Base-by-base conservation (phyloP, 2,329 filamentous ascomycete species). In the Penicillium verrucosum region DNA sequence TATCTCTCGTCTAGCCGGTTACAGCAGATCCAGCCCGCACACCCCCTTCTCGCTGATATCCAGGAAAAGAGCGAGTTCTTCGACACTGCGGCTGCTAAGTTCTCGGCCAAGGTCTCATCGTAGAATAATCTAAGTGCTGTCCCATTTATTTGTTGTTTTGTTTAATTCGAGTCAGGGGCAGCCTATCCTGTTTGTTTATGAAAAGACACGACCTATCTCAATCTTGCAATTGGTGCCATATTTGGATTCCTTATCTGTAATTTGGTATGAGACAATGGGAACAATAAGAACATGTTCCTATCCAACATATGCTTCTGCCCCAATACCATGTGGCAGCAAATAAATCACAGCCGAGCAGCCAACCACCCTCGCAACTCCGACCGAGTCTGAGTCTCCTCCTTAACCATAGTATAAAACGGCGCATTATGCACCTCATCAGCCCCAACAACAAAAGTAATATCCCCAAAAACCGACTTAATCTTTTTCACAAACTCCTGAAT, bases 61-160 rank as follows among this genome's bases (percentile, higher is more conserved):
- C 82, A 86, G 68, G 90, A 91, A 76, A 97, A 96, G 86, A 90
- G 86, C 73, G 83, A 81, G n/a, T 77, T 92, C 56, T 97, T 97
- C 71, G 90, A 96, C 73, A 86, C 86, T 67, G 92, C 92, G 12
- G 90, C 89, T 21, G 81, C 85, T 27, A 97, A 96, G 78, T 97
- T 94, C 76, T 87, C 85, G 63, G 84, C 92, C 34, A 96, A 93
- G 80, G 90, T 91, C 43, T 66, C 71, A 18, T 69, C 70, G 52
- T 74, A 66, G 59, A 57, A 48, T 48, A 34, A 30, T 49, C 55
- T 51, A 14, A 50, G 32, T 45, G 40, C 60, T 58, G 47, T 44
- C 55, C 40, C 57, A 49, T 46, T 49, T 55, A 57, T 50, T 56
- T 63, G 60, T 59, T 54, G 55, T 59, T 63, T 59, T 51, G 54